Evolutionary conservation across 106 monocot genomes (phyloP).

Genomic region (Dendrobium chrysotoxum): DNA sequence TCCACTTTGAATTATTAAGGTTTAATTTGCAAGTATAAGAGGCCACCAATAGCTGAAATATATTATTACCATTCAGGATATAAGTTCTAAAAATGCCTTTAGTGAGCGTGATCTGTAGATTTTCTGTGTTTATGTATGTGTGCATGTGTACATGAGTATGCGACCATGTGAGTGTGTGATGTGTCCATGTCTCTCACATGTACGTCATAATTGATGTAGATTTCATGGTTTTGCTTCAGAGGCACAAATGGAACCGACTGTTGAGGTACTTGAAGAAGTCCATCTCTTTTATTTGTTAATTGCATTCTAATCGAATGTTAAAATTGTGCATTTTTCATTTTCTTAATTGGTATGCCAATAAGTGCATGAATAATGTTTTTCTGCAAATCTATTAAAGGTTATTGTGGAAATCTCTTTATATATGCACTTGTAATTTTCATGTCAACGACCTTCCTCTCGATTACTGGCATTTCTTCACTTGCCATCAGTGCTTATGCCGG

Average conservation of each 20-base stretch:
- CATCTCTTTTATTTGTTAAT: neutral
- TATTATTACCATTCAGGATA: neutral
- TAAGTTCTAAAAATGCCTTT: neutral
- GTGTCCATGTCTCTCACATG: neutral
- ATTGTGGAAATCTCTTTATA: neutral
- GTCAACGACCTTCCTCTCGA: neutral
- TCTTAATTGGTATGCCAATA: neutral
- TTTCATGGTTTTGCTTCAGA: conserved; percentile 96
- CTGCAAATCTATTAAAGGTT: neutral
- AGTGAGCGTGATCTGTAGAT: neutral
- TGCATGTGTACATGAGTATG: neutral
- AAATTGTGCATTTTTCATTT: neutral
- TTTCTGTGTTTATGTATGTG: neutral
- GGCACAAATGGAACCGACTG: conserved; percentile 70
- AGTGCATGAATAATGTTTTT: neutral
- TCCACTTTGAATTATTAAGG: neutral
- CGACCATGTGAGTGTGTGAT: neutral
- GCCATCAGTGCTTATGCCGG: neutral
- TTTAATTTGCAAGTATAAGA: neutral
- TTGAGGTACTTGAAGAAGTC: conserved; percentile 52
- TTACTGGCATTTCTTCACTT: neutral
- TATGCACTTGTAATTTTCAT: neutral
- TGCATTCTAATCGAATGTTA: neutral
- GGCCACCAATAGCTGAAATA: neutral
- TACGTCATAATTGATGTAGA: conserved; percentile 19